Evolutionary conservation across 169 alveolate species (phyloP), one percentile per base, ranked within the genome.

Genomic region (Cyclospora cayetanensis): DNA sequence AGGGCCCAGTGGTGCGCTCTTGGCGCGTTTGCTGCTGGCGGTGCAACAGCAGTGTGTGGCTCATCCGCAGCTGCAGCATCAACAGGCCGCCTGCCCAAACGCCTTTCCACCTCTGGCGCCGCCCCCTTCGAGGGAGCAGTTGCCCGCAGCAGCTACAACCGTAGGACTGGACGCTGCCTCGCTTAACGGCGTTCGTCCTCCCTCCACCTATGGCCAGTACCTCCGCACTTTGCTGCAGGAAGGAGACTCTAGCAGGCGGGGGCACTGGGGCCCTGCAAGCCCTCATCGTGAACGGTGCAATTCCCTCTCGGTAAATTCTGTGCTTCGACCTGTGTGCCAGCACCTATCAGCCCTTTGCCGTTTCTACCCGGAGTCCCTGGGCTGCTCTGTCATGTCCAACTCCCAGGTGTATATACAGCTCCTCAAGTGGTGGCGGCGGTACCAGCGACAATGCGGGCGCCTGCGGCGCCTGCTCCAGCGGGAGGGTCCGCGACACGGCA

Each of bases 401-500:
- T 37, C 91, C 18, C 63, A 84, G 27, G 91, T 84, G 68, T 72
- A 84, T 27, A n/a, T 41, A 35, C 91, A 50, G 50, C 79, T 84
- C 18, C 43, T 7, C 20, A 63, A 43, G 25, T 84, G 91, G 91
- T 84, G 91, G 91, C 9, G 5, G 65, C 43, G 4, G 29, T 42
- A 60, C 37, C 91, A n/a, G 29, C 41, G 82, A 1, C 82, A 11
- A 27, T 27, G 55, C 25, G 22, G n/a, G 65, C 63, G 29, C 1
- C 50, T 63, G 35, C 37, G 53, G 50, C 9, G 42, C 18, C 63
- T 84, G 50, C 77, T 84, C 31, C 60, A 39, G 41, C 79, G 53
- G 50, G 52, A 35, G 46, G 91, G 91, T 12, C 91, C 82, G 35
- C 43, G 82, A 25, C 46, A 43, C 63, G 63, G 91, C 50, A 43